Conservation (phyloP, 2,329 filamentous ascomycete species). For the Hypoxylon sp. region DNA sequence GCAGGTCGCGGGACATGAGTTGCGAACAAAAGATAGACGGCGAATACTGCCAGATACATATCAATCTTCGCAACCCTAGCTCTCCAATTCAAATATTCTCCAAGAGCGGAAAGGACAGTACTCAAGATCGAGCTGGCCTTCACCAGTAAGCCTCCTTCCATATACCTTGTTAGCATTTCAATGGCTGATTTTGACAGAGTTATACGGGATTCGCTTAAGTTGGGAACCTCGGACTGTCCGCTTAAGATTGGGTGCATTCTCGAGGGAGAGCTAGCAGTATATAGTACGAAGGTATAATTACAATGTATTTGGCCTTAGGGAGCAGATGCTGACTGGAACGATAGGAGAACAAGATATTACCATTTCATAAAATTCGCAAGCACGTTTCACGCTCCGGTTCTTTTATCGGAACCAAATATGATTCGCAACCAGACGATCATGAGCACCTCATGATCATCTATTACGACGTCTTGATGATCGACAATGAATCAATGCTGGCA, state of each 20-base stretch:
- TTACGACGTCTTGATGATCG: slow-evolving; percentile 68
- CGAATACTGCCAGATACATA: slow-evolving; percentile 90
- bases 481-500: slow-evolving; percentile 65
- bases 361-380: slow-evolving; percentile 86
- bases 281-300: slow-evolving; percentile 68
- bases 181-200: slow-evolving; percentile 55
- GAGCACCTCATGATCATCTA: slow-evolving; percentile 74
- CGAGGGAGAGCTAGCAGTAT: slow-evolving; percentile 86
- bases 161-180: background rate
- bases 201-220: slow-evolving; percentile 73
- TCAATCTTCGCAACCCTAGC: slow-evolving; percentile 71
- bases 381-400: slow-evolving; percentile 80
- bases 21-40: slow-evolving; percentile 88
- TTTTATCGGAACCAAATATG: slow-evolving; percentile 75
- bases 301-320: slow-evolving; percentile 1
- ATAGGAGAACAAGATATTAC: slow-evolving; percentile 72
- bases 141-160: slow-evolving; percentile 60
- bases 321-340: slow-evolving; percentile 36
- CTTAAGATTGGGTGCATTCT: slow-evolving; percentile 78
- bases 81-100: slow-evolving; percentile 84
- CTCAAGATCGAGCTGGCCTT: slow-evolving; percentile 73
- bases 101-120: slow-evolving; percentile 93
- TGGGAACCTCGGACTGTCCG: slow-evolving; percentile 70
- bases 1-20: slow-evolving; percentile 72
- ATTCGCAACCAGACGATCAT: slow-evolving; percentile 69